phyloP scores from a whole-genome alignment of 495 filamentous ascomycete genomes.

The Aspergillus ostianus region DNA sequence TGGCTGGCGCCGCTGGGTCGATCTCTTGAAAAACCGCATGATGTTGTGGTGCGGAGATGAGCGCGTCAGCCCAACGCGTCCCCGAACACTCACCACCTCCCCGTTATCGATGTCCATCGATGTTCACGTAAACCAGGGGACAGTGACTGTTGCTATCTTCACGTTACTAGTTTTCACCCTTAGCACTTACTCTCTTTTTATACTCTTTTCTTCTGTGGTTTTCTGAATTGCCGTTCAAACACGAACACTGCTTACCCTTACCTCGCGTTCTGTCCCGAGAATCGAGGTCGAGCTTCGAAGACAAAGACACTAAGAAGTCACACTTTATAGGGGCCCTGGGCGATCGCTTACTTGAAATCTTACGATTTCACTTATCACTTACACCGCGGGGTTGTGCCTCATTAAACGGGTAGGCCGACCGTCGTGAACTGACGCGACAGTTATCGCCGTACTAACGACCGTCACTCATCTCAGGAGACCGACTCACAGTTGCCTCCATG shows the following conservation, averaged over 20 bases:
- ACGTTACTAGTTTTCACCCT: not conserved
- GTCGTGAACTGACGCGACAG: not conserved
- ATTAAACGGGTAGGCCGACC: slow-evolving; percentile 5
- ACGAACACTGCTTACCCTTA: not conserved
- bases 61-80: slow-evolving; percentile 35
- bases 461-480: slow-evolving; percentile 10
- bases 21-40: slow-evolving; percentile 3
- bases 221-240: not conserved
- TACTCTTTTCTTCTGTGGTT: not conserved
- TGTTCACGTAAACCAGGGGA: not conserved
- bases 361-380: not conserved
- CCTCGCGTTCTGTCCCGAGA: not conserved
- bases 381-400: not conserved
- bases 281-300: not conserved
- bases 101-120: not conserved
- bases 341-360: not conserved
- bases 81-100: slow-evolving; percentile 15
- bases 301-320: not conserved
- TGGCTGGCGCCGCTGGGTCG: not conserved
- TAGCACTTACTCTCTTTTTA: not conserved
- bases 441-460: slow-evolving; percentile 20
- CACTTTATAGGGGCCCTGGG: not conserved
- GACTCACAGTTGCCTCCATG: slow-evolving; percentile 11
- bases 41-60: slow-evolving; percentile 19
- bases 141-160: not conserved